Base-by-base conservation (phyloP, 148 eudicot genomes). In the Suaeda aralocaspica region DNA sequence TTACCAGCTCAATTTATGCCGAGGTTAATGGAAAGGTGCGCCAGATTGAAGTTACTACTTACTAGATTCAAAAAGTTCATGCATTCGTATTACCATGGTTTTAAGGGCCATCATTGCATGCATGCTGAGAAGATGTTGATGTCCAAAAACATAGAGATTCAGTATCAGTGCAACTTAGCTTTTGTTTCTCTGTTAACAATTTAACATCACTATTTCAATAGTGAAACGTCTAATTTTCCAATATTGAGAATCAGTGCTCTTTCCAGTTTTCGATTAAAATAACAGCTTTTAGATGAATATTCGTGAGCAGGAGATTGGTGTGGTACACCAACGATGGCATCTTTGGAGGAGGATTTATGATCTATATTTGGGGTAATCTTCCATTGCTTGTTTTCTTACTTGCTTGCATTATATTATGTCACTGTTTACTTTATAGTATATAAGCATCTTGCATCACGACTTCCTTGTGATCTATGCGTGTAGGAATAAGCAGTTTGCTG, bases 301-400 rank as follows among this genome's bases (percentile, higher is more conserved):
- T 67, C 19, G 26, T 78, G 41, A 66, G 64, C 81, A 94, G 99
- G 96, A 87, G 77, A 72, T 94, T 78, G 99, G 99, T 64, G 99
- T 94, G 70, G 99, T 94, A 74, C 99, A 94, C 79, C 84, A 83
- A 79, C 82, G 99, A 81, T 94, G 99, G 99, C 99, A 94, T 94
- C 85, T 94, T 7, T 94, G 99, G 99, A 91, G 80, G 86, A 89
- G 99, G 86, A 83, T 84, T 63, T 94, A 94, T 85, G 99, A 94
- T 87, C 79, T 94, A 74, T 94, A 94, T 81, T 77, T 89, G 84
- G 99, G 92, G 99, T 94, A 82, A 75, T 51, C 39, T 46, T 29
- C 6, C 61, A 39, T 10, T 57, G 51, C 68, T 30, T 69, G n/a
- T 25, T 14, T 57, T 59, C 68, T 30, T 69, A 25, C 31, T 14